phyloP scores from a whole-genome alignment of 805 yeast species.

The Kluyveromyces siamensis region DNA sequence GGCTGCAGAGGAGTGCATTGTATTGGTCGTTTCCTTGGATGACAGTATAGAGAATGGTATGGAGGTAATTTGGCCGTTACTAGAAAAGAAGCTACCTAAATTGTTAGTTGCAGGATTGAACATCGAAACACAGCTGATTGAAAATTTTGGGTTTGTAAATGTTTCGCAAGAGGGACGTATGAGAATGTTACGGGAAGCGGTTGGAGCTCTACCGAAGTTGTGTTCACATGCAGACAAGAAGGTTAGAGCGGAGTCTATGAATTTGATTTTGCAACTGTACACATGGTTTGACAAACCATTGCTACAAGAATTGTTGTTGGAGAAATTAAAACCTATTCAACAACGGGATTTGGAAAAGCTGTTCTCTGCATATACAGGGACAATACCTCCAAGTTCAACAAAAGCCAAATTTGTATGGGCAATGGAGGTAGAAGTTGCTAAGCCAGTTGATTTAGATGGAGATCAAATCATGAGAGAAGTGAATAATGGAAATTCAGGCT shows the following conservation, averaged over 20 bases:
- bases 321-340: slow-evolving; percentile 82
- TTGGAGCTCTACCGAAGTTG: slow-evolving; percentile 56
- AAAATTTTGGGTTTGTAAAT: slow-evolving; percentile 19
- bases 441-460: background rate
- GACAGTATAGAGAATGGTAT: slow-evolving; percentile 51
- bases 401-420: background rate
- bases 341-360: slow-evolving; percentile 71
- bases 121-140: slow-evolving; percentile 48
- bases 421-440: background rate
- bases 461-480: background rate
- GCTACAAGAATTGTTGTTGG: slow-evolving; percentile 49
- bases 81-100: slow-evolving; percentile 64
- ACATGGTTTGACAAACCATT: slow-evolving; percentile 59
- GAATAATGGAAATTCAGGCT: background rate
- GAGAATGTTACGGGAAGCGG: slow-evolving; percentile 43
- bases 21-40: slow-evolving; percentile 57
- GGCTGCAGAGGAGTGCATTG: slow-evolving; percentile 51
- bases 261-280: slow-evolving; percentile 58
- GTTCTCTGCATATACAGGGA: slow-evolving; percentile 42
- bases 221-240: slow-evolving; percentile 81
- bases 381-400: slow-evolving; percentile 6
- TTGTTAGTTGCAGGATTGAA: slow-evolving; percentile 58
- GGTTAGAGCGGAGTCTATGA: slow-evolving; percentile 72
- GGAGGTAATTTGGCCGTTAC: slow-evolving; percentile 55
- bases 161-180: slow-evolving; percentile 4